Evolutionary conservation across 2,329 filamentous ascomycete genomes (phyloP).

Genomic region (Dothistroma pini): DNA sequence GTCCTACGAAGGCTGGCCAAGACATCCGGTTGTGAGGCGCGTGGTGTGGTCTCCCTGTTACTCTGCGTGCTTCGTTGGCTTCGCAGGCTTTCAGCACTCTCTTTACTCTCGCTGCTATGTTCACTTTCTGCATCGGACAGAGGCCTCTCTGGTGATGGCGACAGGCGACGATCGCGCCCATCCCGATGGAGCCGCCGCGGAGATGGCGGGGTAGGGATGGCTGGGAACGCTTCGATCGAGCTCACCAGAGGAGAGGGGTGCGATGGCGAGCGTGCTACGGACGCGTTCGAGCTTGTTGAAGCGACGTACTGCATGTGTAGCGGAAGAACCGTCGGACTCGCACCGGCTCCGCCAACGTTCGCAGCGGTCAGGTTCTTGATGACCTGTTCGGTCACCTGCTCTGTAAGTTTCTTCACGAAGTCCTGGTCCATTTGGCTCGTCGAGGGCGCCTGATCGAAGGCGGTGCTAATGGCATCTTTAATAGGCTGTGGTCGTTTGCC

Average conservation of each 20-base stretch:
- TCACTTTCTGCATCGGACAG: slow-evolving; percentile 23
- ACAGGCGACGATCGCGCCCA: slow-evolving; percentile 22
- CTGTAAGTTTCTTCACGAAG: slow-evolving; percentile 58
- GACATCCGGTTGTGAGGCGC: slow-evolving; percentile 17
- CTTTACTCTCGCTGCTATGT: slow-evolving; percentile 19
- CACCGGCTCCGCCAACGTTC: slow-evolving; percentile 16
- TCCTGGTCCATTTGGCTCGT: slow-evolving; percentile 55
- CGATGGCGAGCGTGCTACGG: slow-evolving; percentile 39
- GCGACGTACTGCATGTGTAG: slow-evolving; percentile 19
- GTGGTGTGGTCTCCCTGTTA: slow-evolving; percentile 22
- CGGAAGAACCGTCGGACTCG: slow-evolving; percentile 30
- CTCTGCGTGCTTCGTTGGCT: slow-evolving; percentile 22
- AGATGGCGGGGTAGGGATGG: slow-evolving; percentile 55
- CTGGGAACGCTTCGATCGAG: slow-evolving; percentile 45
- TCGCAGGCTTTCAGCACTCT: slow-evolving; percentile 13
- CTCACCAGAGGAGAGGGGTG: slow-evolving; percentile 17
- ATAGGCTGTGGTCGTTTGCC: slow-evolving; percentile 42
- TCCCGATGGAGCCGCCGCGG: slow-evolving; percentile 33
- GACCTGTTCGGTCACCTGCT: slow-evolving; percentile 55
- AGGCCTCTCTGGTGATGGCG: slow-evolving; percentile 37
- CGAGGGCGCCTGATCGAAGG: slow-evolving; percentile 51
- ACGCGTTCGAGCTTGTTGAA: slow-evolving; percentile 25
- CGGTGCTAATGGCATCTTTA: slow-evolving; percentile 55
- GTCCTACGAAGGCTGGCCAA: slow-evolving; percentile 13
- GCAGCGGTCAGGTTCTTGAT: slow-evolving; percentile 36